phyloP scores from a whole-genome alignment of 2,329 filamentous ascomycete species.

The Lomentospora prolificans region DNA sequence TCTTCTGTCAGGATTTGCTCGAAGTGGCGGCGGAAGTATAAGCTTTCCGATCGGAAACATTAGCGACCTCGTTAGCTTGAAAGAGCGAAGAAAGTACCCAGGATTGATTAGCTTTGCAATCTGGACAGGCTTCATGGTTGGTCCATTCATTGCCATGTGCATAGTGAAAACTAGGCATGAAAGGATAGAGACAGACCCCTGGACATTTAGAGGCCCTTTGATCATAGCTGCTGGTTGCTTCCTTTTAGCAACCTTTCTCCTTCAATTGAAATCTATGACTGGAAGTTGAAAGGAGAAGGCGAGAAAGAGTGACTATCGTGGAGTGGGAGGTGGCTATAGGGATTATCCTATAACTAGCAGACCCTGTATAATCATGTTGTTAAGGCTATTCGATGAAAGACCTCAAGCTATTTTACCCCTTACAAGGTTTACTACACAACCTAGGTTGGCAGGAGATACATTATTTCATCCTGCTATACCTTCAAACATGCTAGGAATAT shows the following conservation, averaged over 20 bases:
- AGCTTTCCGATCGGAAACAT: slow-evolving; percentile 60
- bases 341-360: neutral
- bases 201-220: neutral
- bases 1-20: slow-evolving; percentile 30
- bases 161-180: neutral
- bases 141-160: slow-evolving; percentile 1
- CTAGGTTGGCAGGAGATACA: neutral
- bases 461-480: neutral
- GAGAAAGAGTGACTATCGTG: neutral
- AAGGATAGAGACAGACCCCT: neutral
- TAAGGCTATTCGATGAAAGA: neutral
- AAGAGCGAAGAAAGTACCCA: slow-evolving; percentile 65
- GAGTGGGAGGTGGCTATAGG: neutral
- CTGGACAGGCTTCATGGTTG: neutral
- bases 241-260: neutral
- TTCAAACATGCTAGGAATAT: neutral
- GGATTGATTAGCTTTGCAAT: slow-evolving; percentile 27
- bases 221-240: neutral
- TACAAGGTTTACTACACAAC: neutral
- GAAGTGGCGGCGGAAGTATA: slow-evolving; percentile 58
- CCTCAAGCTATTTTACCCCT: neutral
- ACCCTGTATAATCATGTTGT: neutral
- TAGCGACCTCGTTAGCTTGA: slow-evolving; percentile 57
- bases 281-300: slow-evolving; percentile 2
- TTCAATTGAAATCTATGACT: neutral